Evolutionary conservation across 208 protist species (phyloP).

Genomic region (Leptomonas seymouri): DNA sequence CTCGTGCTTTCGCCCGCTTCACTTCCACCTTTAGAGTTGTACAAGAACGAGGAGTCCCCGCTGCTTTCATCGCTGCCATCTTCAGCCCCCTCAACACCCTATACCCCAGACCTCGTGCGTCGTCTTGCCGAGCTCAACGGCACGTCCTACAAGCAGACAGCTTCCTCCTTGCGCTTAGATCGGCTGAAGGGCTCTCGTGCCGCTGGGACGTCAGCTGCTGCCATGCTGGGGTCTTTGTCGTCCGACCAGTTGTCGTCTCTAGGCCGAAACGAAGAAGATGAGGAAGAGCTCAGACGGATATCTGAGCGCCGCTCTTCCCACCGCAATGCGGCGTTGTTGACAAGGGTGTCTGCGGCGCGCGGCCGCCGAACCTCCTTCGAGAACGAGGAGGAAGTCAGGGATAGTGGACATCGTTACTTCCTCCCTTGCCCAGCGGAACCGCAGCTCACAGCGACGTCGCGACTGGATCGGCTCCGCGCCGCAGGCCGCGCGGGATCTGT

Average conservation of each 20-base stretch:
- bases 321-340: background rate
- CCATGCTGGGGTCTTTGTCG: background rate
- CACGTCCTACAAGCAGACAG: constrained; percentile 4
- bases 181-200: constrained; percentile 19
- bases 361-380: background rate
- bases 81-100: constrained; percentile 18
- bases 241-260: background rate
- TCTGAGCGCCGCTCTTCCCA: background rate
- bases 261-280: constrained; percentile 13
- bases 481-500: background rate
- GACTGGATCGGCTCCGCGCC: constrained; percentile 12
- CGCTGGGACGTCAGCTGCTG: background rate
- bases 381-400: constrained; percentile 7
- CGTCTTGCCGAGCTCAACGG: constrained; percentile 26
- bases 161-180: constrained; percentile 7
- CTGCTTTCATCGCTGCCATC: constrained; percentile 17
- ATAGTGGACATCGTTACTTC: background rate
- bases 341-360: background rate
- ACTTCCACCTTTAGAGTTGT: background rate
- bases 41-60: constrained; percentile 22
- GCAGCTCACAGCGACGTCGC: background rate
- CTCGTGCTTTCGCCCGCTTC: background rate
- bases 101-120: constrained; percentile 23
- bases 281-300: background rate
- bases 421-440: background rate